These are phyloP conservation scores for Brassica napus DNA, from an alignment of 345 rosid species.

Conservation along the genomic window Da-Ae NC_063440.1:26439501-26440000, in stretches of 20 bases:
- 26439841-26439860: background rate
- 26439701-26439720: too few species aligned
- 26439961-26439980: background rate
- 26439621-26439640: too few species aligned
- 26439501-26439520: conserved; percentile 2
- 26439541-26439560: background rate
- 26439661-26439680: too few species aligned
- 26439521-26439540: background rate
- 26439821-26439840: conserved; percentile 26
- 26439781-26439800: too few species aligned
- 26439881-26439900: background rate
- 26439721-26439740: too few species aligned
- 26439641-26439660: too few species aligned
- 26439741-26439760: too few species aligned
- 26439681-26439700: too few species aligned
- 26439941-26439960: background rate
- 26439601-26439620: too few species aligned
- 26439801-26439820: background rate
- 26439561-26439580: too few species aligned
- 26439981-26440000: conserved; percentile 28
- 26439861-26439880: background rate
- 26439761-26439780: too few species aligned
- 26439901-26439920: conserved; percentile 7
- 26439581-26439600: too few species aligned
- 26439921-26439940: background rate